Evolutionary conservation across 2,329 filamentous ascomycete species (phyloP).

Genomic region (Tolypocladium pustulatum): DNA sequence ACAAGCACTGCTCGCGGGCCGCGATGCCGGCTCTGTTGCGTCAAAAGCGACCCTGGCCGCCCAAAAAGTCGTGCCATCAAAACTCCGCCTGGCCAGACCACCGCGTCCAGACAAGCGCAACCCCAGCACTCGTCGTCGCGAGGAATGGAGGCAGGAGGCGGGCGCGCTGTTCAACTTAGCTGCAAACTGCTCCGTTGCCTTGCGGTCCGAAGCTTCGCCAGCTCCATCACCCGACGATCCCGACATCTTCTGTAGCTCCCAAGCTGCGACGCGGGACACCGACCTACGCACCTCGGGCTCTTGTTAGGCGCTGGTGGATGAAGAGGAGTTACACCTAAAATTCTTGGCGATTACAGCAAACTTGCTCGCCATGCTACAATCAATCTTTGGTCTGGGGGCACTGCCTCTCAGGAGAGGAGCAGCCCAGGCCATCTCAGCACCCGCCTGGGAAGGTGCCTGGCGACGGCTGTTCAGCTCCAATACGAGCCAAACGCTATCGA

Average conservation of each 20-base stretch:
- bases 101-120: not conserved
- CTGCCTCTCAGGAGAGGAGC: conserved; percentile 10
- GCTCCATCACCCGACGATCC: not conserved
- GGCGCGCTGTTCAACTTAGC: not conserved
- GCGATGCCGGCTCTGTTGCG: not conserved
- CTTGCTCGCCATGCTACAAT: conserved; percentile 13
- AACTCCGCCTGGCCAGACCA: not conserved
- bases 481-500: conserved; percentile 7
- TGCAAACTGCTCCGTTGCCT: not conserved
- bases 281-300: not conserved
- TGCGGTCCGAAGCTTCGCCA: conserved; percentile 1
- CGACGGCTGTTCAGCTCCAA: conserved; percentile 16
- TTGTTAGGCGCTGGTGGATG: too few relatives aligned
- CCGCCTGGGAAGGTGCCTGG: conserved; percentile 17
- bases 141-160: not conserved
- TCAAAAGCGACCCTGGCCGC: not conserved
- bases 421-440: conserved; percentile 8
- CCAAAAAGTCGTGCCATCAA: not conserved
- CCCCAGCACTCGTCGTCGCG: not conserved
- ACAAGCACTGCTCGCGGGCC: not conserved
- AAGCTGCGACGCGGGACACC: not conserved
- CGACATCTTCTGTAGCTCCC: not conserved
- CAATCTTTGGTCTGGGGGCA: conserved; percentile 12
- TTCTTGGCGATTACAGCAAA: not conserved
- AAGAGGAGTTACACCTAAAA: not conserved